Conservation (phyloP, 2,329 filamentous ascomycete genomes). For the Pleomassaria siparia region DNA sequence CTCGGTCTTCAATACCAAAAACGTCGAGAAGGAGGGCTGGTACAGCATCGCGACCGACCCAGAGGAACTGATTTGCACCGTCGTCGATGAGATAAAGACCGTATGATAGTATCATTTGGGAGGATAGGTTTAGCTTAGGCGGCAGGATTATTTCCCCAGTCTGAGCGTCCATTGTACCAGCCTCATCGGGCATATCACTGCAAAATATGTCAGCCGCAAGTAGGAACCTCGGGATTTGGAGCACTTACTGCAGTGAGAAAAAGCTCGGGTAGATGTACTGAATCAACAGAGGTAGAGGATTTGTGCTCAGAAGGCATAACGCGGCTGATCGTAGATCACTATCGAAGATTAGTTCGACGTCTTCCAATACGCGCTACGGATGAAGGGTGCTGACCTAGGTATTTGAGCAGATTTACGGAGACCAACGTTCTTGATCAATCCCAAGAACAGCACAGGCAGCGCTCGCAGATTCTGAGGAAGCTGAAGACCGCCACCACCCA, state of each 20-base stretch:
- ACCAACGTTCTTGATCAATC: conserved; percentile 91
- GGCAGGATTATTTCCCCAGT: conserved; percentile 90
- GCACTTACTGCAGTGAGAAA: conserved; percentile 33
- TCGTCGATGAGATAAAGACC: conserved; percentile 97
- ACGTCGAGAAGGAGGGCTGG: conserved; percentile 86
- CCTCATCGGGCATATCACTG: conserved; percentile 90
- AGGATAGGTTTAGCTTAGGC: conserved; percentile 80
- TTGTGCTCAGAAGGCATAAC: conserved; percentile 88
- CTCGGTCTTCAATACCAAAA: conserved; percentile 82
- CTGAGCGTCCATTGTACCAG: conserved; percentile 79
- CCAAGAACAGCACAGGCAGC: conserved; percentile 86
- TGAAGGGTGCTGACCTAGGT: conserved; percentile 53
- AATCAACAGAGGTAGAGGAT: conserved; percentile 85
- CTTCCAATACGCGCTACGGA: too few species aligned
- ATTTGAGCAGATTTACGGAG: conserved; percentile 92
- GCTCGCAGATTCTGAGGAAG: conserved; percentile 91
- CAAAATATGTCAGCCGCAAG: conserved; percentile 68
- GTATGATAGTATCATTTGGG: conserved; percentile 82
- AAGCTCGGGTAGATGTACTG: conserved; percentile 72
- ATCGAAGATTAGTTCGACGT: not conserved
- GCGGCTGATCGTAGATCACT: conserved; percentile 82
- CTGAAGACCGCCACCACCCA: conserved; percentile 86
- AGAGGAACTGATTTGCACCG: conserved; percentile 97
- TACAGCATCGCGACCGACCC: conserved; percentile 91
- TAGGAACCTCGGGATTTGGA: conserved; percentile 40